Conservation (phyloP, 2,329 filamentous ascomycete genomes). For the Balansia obtecta region DNA sequence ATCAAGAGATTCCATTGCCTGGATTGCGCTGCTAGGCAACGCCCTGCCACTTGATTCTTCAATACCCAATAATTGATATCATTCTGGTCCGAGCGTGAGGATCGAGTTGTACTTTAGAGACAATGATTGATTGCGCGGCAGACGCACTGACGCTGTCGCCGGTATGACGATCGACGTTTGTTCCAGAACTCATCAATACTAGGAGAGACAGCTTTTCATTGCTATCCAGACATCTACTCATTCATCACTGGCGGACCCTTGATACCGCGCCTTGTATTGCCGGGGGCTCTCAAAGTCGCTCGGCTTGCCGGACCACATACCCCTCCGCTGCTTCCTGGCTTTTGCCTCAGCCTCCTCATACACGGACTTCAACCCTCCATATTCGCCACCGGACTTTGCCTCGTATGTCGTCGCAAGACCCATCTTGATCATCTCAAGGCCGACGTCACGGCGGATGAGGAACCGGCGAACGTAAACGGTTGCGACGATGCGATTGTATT, state of each 20-base stretch:
- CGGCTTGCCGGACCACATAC: constrained; percentile 62
- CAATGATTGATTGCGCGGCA: no score
- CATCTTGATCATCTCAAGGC: constrained; percentile 73
- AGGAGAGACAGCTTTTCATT: not conserved
- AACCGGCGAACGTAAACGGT: constrained; percentile 65
- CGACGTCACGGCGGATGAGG: constrained; percentile 65
- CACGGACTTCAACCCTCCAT: constrained; percentile 54
- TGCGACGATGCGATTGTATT: constrained; percentile 84
- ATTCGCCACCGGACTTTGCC: constrained; percentile 80
- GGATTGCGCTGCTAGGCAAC: no score
- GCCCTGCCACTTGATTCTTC: no score
- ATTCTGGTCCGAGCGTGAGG: no score
- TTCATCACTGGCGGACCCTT: constrained; percentile 10
- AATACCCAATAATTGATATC: no score
- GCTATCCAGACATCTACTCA: not conserved
- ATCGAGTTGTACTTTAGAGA: no score
- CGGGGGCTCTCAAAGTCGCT: constrained; percentile 68
- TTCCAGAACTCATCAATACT: not conserved
- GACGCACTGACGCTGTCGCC: no score
- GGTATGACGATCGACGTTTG: no score
- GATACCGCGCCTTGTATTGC: constrained; percentile 59
- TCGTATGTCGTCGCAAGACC: constrained; percentile 90
- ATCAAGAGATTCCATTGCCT: not conserved
- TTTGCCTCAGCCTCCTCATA: constrained; percentile 55
- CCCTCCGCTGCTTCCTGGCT: constrained; percentile 52